phyloP scores from a whole-genome alignment of 768 basidiomycete species.

The Auricularia heimuer region DNA sequence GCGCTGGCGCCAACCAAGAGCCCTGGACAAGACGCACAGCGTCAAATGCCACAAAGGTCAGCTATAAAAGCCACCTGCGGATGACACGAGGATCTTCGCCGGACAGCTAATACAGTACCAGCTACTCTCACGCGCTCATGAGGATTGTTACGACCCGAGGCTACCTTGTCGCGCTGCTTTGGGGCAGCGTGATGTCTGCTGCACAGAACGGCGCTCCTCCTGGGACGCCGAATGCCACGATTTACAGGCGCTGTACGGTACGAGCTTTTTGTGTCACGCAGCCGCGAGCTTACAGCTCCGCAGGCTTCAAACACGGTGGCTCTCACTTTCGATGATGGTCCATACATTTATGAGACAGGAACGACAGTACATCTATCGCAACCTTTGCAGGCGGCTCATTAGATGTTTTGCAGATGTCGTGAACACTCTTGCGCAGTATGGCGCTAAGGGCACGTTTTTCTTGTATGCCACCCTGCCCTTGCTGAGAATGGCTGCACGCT shows the following conservation, averaged over 20 bases:
- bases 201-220: neutral
- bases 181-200: too few relatives aligned
- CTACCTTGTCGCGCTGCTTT: too few relatives aligned
- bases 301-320: slow-evolving; percentile 9
- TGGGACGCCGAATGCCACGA: neutral
- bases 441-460: slow-evolving; percentile 35
- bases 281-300: neutral
- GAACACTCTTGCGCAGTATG: slow-evolving; percentile 11
- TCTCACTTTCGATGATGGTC: slow-evolving; percentile 19
- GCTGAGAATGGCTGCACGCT: neutral
- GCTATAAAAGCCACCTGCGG: too few relatives aligned
- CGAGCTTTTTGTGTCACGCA: neutral
- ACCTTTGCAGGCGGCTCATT: neutral
- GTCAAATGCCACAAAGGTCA: too few relatives aligned
- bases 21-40: too few relatives aligned
- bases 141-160: too few relatives aligned
- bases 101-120: too few relatives aligned
- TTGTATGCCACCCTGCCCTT: slow-evolving; percentile 18
- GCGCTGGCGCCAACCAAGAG: too few relatives aligned
- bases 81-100: too few relatives aligned
- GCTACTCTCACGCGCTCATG: too few relatives aligned
- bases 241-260: neutral
- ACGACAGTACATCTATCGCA: neutral
- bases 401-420: slow-evolving; percentile 4
- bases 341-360: slow-evolving; percentile 13